These are phyloP conservation scores for Arthrinium phaeospermum DNA, from an alignment of 2,329 filamentous ascomycete genomes.

Conservation along the genomic window DNA sequence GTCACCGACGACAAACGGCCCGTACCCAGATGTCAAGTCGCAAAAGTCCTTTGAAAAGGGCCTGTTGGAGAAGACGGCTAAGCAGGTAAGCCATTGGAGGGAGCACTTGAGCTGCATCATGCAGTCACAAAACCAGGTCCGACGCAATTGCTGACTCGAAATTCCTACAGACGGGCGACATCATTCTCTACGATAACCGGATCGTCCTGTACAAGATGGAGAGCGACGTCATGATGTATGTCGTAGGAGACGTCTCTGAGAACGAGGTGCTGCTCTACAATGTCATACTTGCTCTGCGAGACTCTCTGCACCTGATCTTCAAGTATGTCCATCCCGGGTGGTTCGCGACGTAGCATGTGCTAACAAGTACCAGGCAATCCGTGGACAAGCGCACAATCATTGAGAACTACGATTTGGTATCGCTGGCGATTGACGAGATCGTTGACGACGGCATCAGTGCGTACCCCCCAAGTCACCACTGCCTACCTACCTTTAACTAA, in stretches of 20 bases:
- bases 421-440: constrained; percentile 93
- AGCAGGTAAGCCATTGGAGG: constrained; percentile 58
- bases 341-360: not conserved
- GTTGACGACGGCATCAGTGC: constrained; percentile 67
- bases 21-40: constrained; percentile 87
- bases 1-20: constrained; percentile 65
- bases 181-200: constrained; percentile 96
- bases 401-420: constrained; percentile 97
- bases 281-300: constrained; percentile 87
- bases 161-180: constrained; percentile 63
- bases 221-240: constrained; percentile 94
- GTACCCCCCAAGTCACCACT: not conserved
- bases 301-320: constrained; percentile 76
- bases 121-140: not conserved
- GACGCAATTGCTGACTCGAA: constrained; percentile 15
- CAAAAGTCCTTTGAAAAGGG: constrained; percentile 98
- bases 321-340: not conserved
- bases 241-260: constrained; percentile 89
- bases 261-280: constrained; percentile 98
- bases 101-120: not conserved
- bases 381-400: constrained; percentile 97
- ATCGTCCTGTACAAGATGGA: constrained; percentile 98
- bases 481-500: not conserved
- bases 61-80: constrained; percentile 91
- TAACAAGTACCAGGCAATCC: constrained; percentile 69